phyloP scores from a whole-genome alignment of 2,329 filamentous ascomycete genomes.

The Didymosphaeria variabile region DNA sequence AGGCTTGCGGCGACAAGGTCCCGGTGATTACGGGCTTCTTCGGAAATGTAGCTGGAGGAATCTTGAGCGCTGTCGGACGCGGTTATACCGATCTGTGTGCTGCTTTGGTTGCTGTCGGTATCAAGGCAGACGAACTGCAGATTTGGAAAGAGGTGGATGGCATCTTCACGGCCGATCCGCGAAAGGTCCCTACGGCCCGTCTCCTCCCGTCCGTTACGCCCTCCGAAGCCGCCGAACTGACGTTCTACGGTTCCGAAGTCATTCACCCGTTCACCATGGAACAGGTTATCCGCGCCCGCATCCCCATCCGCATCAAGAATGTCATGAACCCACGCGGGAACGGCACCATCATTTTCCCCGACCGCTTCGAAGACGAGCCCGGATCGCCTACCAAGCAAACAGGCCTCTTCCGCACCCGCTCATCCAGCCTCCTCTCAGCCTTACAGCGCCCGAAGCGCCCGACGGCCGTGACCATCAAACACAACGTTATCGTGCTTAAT shows the following conservation, averaged over 20 bases:
- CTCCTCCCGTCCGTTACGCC: constrained; percentile 90
- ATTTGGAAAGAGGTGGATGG: constrained; percentile 99
- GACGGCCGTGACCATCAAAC: constrained; percentile 90
- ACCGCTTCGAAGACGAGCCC: constrained; percentile 66
- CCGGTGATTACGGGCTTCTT: constrained; percentile 85
- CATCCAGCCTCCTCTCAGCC: constrained; percentile 53
- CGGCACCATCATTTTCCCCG: constrained; percentile 85
- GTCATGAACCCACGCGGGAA: constrained; percentile 84
- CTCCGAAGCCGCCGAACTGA: constrained; percentile 93
- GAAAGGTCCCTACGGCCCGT: constrained; percentile 90
- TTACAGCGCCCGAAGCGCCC: constrained; percentile 60
- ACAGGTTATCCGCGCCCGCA: constrained; percentile 79
- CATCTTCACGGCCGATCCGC: constrained; percentile 86
- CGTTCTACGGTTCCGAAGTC: constrained; percentile 79
- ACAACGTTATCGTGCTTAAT: constrained; percentile 95
- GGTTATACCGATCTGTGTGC: constrained; percentile 98
- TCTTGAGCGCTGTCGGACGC: constrained; percentile 90
- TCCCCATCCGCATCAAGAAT: constrained; percentile 90
- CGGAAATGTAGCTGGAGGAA: constrained; percentile 87
- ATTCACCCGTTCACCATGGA: constrained; percentile 99
- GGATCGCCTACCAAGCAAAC: constrained; percentile 66
- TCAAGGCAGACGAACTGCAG: constrained; percentile 88
- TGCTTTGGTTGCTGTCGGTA: constrained; percentile 86
- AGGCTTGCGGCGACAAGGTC: constrained; percentile 54
- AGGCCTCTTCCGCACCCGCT: constrained; percentile 60